Base-by-base conservation (phyloP, 352 stramenopile species). In the Phytophthora idaei region DNA sequence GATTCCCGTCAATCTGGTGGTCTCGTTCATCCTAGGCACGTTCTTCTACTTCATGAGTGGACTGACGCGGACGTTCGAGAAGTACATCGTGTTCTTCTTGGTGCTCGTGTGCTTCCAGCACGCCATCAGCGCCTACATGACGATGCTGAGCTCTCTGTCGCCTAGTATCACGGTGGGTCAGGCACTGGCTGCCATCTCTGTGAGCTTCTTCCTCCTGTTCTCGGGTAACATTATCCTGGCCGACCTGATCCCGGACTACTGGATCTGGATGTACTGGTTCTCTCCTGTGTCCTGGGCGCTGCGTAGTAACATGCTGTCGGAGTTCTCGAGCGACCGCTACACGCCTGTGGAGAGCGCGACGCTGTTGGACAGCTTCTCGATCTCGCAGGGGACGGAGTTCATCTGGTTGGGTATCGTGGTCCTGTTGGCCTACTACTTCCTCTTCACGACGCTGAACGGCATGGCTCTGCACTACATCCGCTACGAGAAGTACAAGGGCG, bases 21-120 rank as follows among this genome's bases (percentile, higher is more conserved):
- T 88, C 0, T 69, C 77, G 29, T 78, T 86, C 28, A 61, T 86
- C n/a, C 36, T 83, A 6, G 78, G 91, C 66, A 81, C 90, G 12
- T 80, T 86, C 67, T 86, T 89, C 63, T 98, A 98, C 75, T 98
- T 90, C 60, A 95, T 97, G 83, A 92, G 92, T 67, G 90, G 89
- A 0, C 68, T 97, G 37, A 81, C 72, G 4, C 57, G 57, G 1
- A 75, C 80, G 34, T 83, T 89, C 36, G 62, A 76, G 44, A 86
- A 87, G 58, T 96, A 85, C 67, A 78, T 97, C 44, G 78, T 92
- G 17, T 97, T 89, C 49, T 73, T 93, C 56, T 56, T 84, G 1
- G 82, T 96, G 36, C 62, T 96, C 11, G 69, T 96, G 32, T 69
- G 64, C 1, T 97, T 97, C 76, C 76, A 89, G 65, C 83, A 91